Conservation (phyloP, 306 rosid genomes). For the cucumber (Cucumis sativus) region DNA sequence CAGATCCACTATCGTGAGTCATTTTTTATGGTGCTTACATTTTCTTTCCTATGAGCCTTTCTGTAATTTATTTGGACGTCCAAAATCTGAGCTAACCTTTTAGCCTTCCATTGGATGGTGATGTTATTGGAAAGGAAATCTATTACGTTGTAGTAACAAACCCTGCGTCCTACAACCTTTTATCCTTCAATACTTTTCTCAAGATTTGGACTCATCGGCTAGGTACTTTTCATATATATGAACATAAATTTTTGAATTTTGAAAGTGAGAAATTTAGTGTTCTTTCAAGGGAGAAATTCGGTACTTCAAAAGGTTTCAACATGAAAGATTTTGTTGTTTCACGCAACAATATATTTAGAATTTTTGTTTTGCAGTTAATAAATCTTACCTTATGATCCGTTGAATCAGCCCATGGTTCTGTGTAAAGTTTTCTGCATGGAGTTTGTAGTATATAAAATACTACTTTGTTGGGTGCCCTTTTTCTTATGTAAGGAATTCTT, state of each 20-base stretch:
- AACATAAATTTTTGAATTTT: not conserved
- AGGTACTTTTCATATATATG: not conserved
- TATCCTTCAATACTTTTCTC: not conserved
- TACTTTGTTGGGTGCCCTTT: not conserved
- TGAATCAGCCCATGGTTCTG: not conserved
- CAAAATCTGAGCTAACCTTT: not conserved
- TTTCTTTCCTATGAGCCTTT: not conserved
- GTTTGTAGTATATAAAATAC: not conserved
- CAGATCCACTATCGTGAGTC: constrained; percentile 92
- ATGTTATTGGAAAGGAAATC: not conserved
- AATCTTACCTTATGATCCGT: not conserved
- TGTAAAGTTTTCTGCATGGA: not conserved
- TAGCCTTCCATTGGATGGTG: not conserved
- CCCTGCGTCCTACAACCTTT: not conserved
- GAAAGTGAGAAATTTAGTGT: not conserved
- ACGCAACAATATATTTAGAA: not conserved
- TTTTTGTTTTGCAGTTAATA: not conserved
- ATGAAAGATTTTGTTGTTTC: not conserved
- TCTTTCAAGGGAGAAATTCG: not conserved
- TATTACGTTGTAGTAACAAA: not conserved
- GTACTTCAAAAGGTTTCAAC: not conserved
- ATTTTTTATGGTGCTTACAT: constrained; percentile 2
- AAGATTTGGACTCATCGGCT: not conserved
- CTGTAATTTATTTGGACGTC: not conserved
- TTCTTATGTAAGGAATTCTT: too few relatives aligned